Evolutionary conservation across 495 filamentous ascomycete species (phyloP).

Genomic region (Parathielavia appendiculata): DNA sequence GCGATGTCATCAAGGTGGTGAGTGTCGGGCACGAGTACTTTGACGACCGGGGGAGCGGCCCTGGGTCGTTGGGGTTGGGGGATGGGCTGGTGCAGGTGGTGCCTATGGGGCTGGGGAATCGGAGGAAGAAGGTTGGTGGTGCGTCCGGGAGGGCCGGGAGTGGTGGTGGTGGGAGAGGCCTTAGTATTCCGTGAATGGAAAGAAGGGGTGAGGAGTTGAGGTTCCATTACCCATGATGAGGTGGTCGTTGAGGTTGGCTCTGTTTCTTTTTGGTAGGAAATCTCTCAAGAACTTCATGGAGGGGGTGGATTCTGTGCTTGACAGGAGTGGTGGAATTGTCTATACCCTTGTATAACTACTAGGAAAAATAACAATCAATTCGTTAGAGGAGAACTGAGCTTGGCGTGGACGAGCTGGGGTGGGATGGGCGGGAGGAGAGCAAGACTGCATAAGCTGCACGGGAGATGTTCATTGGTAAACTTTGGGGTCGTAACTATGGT

Average conservation of each 20-base stretch:
- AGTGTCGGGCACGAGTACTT: constrained; percentile 58
- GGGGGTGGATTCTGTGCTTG: too few species aligned
- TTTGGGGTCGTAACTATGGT: too few species aligned
- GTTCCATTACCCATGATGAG: too few species aligned
- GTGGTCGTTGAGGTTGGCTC: too few species aligned
- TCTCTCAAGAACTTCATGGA: too few species aligned
- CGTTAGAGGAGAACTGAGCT: too few species aligned
- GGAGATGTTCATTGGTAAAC: too few species aligned
- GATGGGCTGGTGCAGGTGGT: constrained; percentile 17
- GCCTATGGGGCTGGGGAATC: constrained; percentile 26
- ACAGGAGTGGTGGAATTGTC: too few species aligned
- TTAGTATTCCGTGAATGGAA: neutral
- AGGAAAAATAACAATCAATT: too few species aligned
- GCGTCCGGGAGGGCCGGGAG: neutral
- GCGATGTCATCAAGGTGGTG: constrained; percentile 62
- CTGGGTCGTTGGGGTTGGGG: constrained; percentile 19
- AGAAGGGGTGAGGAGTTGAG: too few species aligned
- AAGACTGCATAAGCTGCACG: neutral
- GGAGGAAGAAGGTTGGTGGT: constrained; percentile 21
- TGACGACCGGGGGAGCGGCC: constrained; percentile 25
- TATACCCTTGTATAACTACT: too few species aligned
- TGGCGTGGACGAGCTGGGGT: neutral
- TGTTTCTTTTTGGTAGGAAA: neutral
- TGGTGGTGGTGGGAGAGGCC: neutral
- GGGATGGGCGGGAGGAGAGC: too few species aligned